Conservation (phyloP, 768 basidiomycete genomes). For the Pleurotus tuoliensis region DNA sequence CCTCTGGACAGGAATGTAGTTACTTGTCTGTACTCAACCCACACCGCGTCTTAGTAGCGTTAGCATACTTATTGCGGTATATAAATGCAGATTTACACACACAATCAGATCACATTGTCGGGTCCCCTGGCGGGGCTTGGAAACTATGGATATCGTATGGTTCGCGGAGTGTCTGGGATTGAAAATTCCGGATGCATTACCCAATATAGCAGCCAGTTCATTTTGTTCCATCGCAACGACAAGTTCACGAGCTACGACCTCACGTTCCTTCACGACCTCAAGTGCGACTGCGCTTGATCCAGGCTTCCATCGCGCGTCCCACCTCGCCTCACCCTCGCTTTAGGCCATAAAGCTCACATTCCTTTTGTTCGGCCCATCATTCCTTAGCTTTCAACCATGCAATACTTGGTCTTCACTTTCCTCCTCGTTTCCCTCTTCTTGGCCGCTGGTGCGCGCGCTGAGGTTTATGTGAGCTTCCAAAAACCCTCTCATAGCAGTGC, state of each 20-base stretch:
- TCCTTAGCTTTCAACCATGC: slow-evolving; percentile 2
- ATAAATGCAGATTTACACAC: no score
- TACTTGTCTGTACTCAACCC: no score
- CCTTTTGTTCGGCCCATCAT: not conserved
- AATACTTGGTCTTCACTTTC: not conserved
- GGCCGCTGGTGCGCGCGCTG: slow-evolving; percentile 2
- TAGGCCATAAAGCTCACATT: slow-evolving; percentile 1
- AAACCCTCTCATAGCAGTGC: no score
- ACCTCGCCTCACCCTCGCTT: not conserved
- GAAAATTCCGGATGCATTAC: not conserved
- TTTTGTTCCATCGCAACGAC: slow-evolving; percentile 6
- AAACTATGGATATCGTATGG: not conserved
- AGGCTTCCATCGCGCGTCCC: not conserved
- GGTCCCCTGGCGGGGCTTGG: no score
- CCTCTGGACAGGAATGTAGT: no score
- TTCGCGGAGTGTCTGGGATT: slow-evolving; percentile 2
- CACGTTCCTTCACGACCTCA: slow-evolving; percentile 7
- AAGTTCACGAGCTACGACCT: slow-evolving; percentile 8
- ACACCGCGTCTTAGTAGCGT: no score
- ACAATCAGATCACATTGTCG: no score
- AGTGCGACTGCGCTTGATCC: not conserved
- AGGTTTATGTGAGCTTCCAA: not conserved
- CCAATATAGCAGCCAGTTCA: not conserved
- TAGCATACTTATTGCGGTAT: no score
- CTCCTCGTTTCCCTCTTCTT: not conserved